These are phyloP conservation scores for Niebla homalea DNA, from an alignment of 495 filamentous ascomycete species.

Conservation along the genomic window DNA sequence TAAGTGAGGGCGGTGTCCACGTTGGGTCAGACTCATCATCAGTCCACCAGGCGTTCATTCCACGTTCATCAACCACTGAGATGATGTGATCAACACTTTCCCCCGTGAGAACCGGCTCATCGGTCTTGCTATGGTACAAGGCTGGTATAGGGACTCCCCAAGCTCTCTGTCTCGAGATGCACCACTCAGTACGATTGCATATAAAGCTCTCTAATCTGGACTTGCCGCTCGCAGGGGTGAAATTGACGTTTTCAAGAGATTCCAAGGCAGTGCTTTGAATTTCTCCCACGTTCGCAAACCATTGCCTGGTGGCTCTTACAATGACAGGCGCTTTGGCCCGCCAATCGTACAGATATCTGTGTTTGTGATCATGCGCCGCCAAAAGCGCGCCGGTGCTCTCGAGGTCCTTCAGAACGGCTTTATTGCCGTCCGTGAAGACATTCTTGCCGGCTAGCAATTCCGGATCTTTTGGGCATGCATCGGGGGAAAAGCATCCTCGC, in stretches of 20 bases:
- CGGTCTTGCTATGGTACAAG: slow-evolving; percentile 55
- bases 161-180: slow-evolving; percentile 90
- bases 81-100: slow-evolving; percentile 80
- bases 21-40: slow-evolving; percentile 56
- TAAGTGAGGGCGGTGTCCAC: slow-evolving; percentile 55
- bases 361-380: slow-evolving; percentile 51
- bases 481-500: slow-evolving; percentile 61
- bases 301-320: slow-evolving; percentile 84
- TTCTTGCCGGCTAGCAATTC: slow-evolving; percentile 43
- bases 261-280: slow-evolving; percentile 61
- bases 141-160: slow-evolving; percentile 97
- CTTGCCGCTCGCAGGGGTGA: slow-evolving; percentile 61
- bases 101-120: slow-evolving; percentile 59
- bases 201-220: slow-evolving; percentile 71
- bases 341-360: slow-evolving; percentile 98
- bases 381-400: slow-evolving; percentile 42
- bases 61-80: slow-evolving; percentile 55
- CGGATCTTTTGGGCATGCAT: slow-evolving; percentile 56
- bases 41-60: slow-evolving; percentile 88
- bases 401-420: slow-evolving; percentile 54
- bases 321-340: slow-evolving; percentile 86
- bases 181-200: slow-evolving; percentile 85
- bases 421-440: slow-evolving; percentile 52
- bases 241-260: slow-evolving; percentile 56
- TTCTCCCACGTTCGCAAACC: slow-evolving; percentile 82